Evolutionary conservation across 2,329 filamentous ascomycete genomes (phyloP).

Genomic region (Calonectria hongkongensis): DNA sequence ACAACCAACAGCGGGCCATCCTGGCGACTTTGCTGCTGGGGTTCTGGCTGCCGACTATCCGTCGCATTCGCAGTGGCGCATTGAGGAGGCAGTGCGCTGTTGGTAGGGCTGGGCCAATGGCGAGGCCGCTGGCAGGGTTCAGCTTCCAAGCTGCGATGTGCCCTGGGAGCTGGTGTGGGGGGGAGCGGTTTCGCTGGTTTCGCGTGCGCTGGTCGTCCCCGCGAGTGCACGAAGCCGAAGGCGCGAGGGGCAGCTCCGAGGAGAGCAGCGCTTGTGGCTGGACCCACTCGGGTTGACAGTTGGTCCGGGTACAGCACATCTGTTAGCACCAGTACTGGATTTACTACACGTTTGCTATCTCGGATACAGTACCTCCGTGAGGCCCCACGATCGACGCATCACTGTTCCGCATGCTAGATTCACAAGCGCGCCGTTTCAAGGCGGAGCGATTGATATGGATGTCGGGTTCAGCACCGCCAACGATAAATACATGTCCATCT

Average conservation of each 20-base stretch:
- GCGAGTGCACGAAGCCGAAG: constrained; percentile 14
- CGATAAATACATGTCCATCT: constrained; percentile 40
- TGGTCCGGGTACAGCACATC: constrained; percentile 7
- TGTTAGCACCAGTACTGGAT: not conserved
- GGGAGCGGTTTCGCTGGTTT: not conserved
- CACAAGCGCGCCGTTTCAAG: constrained; percentile 34
- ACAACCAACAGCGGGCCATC: constrained; percentile 4
- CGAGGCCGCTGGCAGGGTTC: not conserved
- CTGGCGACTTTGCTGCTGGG: constrained; percentile 9
- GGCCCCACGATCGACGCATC: constrained; percentile 23
- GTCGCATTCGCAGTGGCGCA: constrained; percentile 6
- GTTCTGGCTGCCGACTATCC: constrained; percentile 13
- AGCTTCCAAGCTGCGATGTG: no score
- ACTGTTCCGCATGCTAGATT: constrained; percentile 24
- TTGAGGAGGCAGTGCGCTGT: not conserved
- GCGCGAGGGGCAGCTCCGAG: constrained; percentile 18
- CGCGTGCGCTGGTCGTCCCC: not conserved
- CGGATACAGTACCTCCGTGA: constrained; percentile 16
- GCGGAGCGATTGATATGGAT: constrained; percentile 27
- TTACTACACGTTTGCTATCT: not conserved
- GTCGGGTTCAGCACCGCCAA: not conserved
- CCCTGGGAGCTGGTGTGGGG: not conserved
- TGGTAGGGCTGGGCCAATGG: constrained; percentile 20
- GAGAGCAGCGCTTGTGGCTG: not conserved
- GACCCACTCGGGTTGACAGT: constrained; percentile 20